Evolutionary conservation across 805 yeast genomes (phyloP).

Genomic region (Yarrowia keelungensis): DNA sequence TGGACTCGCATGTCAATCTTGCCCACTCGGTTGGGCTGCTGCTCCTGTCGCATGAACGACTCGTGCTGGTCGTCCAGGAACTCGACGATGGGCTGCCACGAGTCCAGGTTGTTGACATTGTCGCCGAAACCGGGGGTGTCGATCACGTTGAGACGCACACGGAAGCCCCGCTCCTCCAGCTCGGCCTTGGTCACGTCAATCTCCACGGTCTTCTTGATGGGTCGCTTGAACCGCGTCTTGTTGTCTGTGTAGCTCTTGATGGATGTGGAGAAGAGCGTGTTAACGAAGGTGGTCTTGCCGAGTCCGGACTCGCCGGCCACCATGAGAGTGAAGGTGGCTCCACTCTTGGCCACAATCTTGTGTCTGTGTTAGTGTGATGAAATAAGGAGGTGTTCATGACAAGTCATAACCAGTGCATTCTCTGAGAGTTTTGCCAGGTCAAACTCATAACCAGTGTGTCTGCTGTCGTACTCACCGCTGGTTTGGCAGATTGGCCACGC

Average conservation of each 20-base stretch:
- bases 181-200: slow-evolving; percentile 55
- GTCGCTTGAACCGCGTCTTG: slow-evolving; percentile 51
- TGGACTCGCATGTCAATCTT: slow-evolving; percentile 75
- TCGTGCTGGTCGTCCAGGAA: slow-evolving; percentile 83
- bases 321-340: slow-evolving; percentile 80
- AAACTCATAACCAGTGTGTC: background rate
- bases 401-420: background rate
- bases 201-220: slow-evolving; percentile 53
- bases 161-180: slow-evolving; percentile 71
- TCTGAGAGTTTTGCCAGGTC: too few species aligned
- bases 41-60: slow-evolving; percentile 72
- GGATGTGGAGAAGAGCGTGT: slow-evolving; percentile 73
- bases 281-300: slow-evolving; percentile 79
- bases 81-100: slow-evolving; percentile 73
- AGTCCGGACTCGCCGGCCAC: slow-evolving; percentile 83
- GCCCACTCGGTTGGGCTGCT: slow-evolving; percentile 67
- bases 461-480: slow-evolving; percentile 44
- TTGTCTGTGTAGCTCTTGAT: slow-evolving; percentile 54
- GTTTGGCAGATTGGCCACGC: slow-evolving; percentile 47
- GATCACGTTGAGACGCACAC: slow-evolving; percentile 79
- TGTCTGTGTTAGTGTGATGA: slow-evolving; percentile 44
- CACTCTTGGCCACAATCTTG: slow-evolving; percentile 55
- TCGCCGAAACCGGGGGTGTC: slow-evolving; percentile 97
- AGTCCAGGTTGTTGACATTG: slow-evolving; percentile 75
- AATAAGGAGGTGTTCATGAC: too few species aligned